These are phyloP conservation scores for Forsythia suspensa DNA, from an alignment of 257 asterid genomes.

Conservation along the genomic window DNA sequence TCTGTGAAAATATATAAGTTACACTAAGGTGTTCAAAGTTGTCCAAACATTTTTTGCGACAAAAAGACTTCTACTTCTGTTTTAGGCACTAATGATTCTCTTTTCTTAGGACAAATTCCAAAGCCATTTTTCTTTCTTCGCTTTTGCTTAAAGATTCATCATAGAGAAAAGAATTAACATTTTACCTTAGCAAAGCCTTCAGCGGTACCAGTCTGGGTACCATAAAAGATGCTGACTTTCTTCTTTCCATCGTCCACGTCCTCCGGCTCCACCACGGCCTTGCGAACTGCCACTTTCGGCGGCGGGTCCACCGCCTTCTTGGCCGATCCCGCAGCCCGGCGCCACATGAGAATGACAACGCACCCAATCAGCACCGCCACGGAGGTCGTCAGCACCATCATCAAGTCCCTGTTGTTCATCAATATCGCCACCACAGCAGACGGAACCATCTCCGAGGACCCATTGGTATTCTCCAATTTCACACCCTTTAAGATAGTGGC, in stretches of 20 bases:
- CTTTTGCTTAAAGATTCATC: neutral
- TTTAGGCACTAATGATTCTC: neutral
- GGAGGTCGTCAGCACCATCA: conserved; percentile 77
- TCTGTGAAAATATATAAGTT: neutral
- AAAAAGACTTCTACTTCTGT: too few species aligned
- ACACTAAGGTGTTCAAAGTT: too few species aligned
- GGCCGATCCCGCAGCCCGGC: conserved; percentile 57
- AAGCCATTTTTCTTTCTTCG: neutral
- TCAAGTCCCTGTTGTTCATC: conserved; percentile 62
- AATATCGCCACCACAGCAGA: conserved; percentile 53
- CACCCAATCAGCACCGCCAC: conserved; percentile 80
- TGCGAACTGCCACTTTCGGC: conserved; percentile 42
- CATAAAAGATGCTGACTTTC: conserved; percentile 73
- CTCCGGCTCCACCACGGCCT: conserved; percentile 53
- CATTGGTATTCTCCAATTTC: conserved; percentile 43
- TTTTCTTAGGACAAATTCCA: conserved; percentile 5
- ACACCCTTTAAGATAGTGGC: conserved; percentile 61
- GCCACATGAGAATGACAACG: conserved; percentile 61
- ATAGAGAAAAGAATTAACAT: neutral
- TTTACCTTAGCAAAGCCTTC: conserved; percentile 96
- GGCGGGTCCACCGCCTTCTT: conserved; percentile 43
- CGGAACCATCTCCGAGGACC: conserved; percentile 41
- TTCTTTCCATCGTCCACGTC: conserved; percentile 78
- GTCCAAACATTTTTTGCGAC: too few species aligned
- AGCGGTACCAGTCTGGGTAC: conserved; percentile 98